Evolutionary conservation across 2,329 filamentous ascomycete genomes (phyloP).

Genomic region (Fusarium phyllophilum): DNA sequence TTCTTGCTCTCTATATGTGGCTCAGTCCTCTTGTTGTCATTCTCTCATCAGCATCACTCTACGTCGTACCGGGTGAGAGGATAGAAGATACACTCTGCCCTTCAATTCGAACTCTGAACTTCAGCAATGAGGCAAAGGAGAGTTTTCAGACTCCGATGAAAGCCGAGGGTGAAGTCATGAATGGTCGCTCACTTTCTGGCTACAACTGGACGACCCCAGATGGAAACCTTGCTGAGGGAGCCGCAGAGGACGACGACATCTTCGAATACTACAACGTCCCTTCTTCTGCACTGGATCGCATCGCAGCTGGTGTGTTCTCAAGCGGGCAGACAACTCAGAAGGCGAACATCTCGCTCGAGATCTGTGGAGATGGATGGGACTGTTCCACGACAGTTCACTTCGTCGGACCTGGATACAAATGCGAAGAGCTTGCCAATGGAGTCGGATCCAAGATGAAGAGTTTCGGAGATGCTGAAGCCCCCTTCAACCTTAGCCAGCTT

Average conservation of each 20-base stretch:
- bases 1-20: slow-evolving; percentile 37
- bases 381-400: slow-evolving; percentile 36
- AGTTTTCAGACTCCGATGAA: background rate
- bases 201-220: slow-evolving; percentile 23
- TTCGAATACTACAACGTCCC: slow-evolving; percentile 34
- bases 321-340: slow-evolving; percentile 18
- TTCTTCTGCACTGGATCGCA: background rate
- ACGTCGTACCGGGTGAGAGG: slow-evolving; percentile 3
- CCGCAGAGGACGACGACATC: background rate
- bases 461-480: slow-evolving; percentile 4
- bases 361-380: slow-evolving; percentile 36
- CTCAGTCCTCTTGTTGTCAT: slow-evolving; percentile 34
- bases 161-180: slow-evolving; percentile 6
- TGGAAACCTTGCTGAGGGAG: background rate
- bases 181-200: slow-evolving; percentile 22
- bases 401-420: slow-evolving; percentile 35
- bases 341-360: slow-evolving; percentile 5
- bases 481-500: slow-evolving; percentile 28
- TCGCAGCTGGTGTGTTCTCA: slow-evolving; percentile 28
- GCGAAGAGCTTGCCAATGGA: slow-evolving; percentile 23
- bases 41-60: slow-evolving; percentile 31
- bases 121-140: slow-evolving; percentile 30
- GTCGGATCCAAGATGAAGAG: slow-evolving; percentile 5
- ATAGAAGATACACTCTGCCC: slow-evolving; percentile 14
- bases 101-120: slow-evolving; percentile 36